Percentiles rank a stretch among this genome's conserved stretches.
These are phyloP conservation scores for Boletus reticulatus DNA, from an alignment of 768 basidiomycete species.

Conservation along the genomic window DNA sequence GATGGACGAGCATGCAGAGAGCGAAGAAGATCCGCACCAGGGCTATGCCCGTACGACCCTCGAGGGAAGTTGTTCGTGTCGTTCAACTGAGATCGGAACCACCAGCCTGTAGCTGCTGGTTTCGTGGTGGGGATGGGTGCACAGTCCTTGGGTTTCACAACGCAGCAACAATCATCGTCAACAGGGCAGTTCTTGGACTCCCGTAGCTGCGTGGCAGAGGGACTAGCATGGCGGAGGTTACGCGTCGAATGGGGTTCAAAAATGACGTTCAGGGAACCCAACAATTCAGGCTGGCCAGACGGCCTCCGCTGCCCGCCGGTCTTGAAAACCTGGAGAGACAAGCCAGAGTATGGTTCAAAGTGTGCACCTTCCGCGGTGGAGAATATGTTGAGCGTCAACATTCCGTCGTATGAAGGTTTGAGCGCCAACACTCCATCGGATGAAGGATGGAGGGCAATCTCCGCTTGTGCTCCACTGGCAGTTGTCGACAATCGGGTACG, in stretches of 20 bases:
- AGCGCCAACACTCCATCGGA: no score
- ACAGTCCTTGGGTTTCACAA: not conserved
- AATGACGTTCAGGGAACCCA: conserved; percentile 11
- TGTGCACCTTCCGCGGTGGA: not conserved
- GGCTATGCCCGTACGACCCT: not conserved
- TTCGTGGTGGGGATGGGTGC: conserved; percentile 5
- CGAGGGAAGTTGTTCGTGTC: conserved; percentile 5
- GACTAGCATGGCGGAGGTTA: conserved; percentile 8
- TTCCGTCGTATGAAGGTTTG: conserved; percentile 2
- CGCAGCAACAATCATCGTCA: not conserved
- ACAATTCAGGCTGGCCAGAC: not conserved
- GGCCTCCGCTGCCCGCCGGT: no score
- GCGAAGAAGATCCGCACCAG: not conserved
- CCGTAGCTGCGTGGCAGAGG: conserved; percentile 2
- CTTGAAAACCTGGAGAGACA: conserved; percentile 2
- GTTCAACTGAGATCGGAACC: not conserved
- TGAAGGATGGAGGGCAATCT: no score
- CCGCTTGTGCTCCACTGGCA: not conserved
- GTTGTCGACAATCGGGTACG: not conserved
- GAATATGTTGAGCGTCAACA: conserved; percentile 4
- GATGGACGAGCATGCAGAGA: not conserved
- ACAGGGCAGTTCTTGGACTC: not conserved
- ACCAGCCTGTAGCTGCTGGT: conserved; percentile 12
- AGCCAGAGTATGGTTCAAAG: conserved; percentile 8
- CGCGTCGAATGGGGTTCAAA: conserved; percentile 12